Evolutionary conservation across 2,329 filamentous ascomycete genomes (phyloP).

Genomic region (Metarhizium robertsii): DNA sequence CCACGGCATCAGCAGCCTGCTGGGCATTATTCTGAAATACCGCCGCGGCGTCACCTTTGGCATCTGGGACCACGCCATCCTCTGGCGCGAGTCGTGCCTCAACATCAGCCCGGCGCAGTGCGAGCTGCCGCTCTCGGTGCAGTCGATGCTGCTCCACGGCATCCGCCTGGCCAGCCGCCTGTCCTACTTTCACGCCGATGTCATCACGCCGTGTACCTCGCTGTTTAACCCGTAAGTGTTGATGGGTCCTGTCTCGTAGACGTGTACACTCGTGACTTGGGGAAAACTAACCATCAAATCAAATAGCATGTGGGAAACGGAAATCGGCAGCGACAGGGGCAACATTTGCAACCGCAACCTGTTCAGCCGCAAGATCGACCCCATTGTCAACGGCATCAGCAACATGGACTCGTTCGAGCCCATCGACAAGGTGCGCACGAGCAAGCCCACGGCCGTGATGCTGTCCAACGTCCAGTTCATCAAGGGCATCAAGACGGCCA

Average conservation of each 20-base stretch:
- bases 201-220: constrained; percentile 46
- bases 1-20: constrained; percentile 50
- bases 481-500: constrained; percentile 57
- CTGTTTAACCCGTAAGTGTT: constrained; percentile 45
- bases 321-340: constrained; percentile 50
- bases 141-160: constrained; percentile 35
- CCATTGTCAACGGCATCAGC: constrained; percentile 55
- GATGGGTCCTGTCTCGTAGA: background rate
- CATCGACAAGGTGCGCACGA: constrained; percentile 47
- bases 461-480: constrained; percentile 50
- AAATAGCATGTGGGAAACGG: constrained; percentile 46
- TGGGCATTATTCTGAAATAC: constrained; percentile 53
- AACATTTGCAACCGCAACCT: constrained; percentile 45
- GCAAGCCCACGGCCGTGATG: constrained; percentile 55
- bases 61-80: constrained; percentile 56
- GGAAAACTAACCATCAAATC: background rate
- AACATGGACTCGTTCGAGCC: constrained; percentile 55
- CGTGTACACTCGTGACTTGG: background rate
- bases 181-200: constrained; percentile 45
- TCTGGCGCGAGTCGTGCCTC: constrained; percentile 47
- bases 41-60: constrained; percentile 50
- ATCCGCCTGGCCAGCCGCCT: constrained; percentile 38
- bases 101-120: constrained; percentile 39
- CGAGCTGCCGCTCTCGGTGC: constrained; percentile 37
- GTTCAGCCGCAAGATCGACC: constrained; percentile 52